Evolutionary conservation across 257 asterid species (phyloP).

Genomic region (Fraxinus quadrangulata): DNA sequence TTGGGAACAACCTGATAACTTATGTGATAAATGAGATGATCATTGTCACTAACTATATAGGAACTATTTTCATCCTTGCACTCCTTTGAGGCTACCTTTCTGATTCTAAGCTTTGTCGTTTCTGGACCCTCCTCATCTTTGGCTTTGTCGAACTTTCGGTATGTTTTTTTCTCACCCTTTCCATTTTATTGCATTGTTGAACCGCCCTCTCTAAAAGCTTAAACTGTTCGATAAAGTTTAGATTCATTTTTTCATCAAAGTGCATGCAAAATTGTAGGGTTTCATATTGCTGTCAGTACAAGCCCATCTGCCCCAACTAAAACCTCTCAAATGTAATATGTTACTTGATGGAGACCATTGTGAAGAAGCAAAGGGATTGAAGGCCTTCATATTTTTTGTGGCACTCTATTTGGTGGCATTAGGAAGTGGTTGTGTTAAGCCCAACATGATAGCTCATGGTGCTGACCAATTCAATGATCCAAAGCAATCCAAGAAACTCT

Average conservation of each 20-base stretch:
- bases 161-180: slow-evolving; percentile 8
- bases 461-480: slow-evolving; percentile 74
- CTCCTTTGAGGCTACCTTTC: slow-evolving; percentile 92
- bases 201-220: not conserved
- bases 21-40: slow-evolving; percentile 85
- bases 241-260: not conserved
- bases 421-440: slow-evolving; percentile 96
- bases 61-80: slow-evolving; percentile 76
- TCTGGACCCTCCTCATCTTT: slow-evolving; percentile 89
- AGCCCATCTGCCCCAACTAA: slow-evolving; percentile 92
- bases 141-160: slow-evolving; percentile 91
- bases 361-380: slow-evolving; percentile 69
- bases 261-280: slow-evolving; percentile 46
- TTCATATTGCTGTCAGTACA: slow-evolving; percentile 84
- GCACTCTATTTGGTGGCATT: slow-evolving; percentile 88
- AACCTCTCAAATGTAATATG: slow-evolving; percentile 77
- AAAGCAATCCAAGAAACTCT: slow-evolving; percentile 62
- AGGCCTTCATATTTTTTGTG: slow-evolving; percentile 63
- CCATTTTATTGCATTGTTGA: not conserved
- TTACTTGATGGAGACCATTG: slow-evolving; percentile 37
- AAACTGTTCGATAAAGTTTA: not conserved
- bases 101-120: slow-evolving; percentile 89
- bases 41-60: slow-evolving; percentile 84
- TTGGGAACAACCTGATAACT: slow-evolving; percentile 91
- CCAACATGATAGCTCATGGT: slow-evolving; percentile 94